These are phyloP conservation scores for Larix kaempferi DNA, from an alignment of 75 land plant species.

Conservation along the genomic window DNA sequence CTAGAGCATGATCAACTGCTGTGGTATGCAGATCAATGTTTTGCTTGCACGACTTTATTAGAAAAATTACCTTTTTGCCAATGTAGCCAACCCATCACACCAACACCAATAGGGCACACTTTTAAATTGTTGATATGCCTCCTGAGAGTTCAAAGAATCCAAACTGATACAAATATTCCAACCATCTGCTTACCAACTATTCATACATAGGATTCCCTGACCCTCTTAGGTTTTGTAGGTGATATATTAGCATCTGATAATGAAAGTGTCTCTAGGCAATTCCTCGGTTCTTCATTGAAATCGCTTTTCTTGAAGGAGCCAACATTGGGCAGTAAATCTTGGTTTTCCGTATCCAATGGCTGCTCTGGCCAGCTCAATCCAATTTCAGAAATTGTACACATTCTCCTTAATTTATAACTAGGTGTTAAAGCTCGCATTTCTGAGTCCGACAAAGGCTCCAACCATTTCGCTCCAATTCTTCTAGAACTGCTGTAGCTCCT, in stretches of 20 bases:
- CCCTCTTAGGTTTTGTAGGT: slow-evolving; percentile 21
- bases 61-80: slow-evolving; percentile 85
- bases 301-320: slow-evolving; percentile 37
- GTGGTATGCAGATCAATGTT: background rate
- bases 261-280: slow-evolving; percentile 14
- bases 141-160: slow-evolving; percentile 77
- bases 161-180: slow-evolving; percentile 79
- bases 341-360: slow-evolving; percentile 41
- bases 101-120: slow-evolving; percentile 89
- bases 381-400: slow-evolving; percentile 48
- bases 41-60: slow-evolving; percentile 1
- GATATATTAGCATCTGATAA: slow-evolving; percentile 29
- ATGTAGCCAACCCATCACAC: slow-evolving; percentile 94
- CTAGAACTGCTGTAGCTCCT: slow-evolving; percentile 42
- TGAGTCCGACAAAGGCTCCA: slow-evolving; percentile 7
- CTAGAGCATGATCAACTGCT: slow-evolving; percentile 3
- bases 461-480: slow-evolving; percentile 22
- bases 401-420: slow-evolving; percentile 28
- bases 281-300: slow-evolving; percentile 8
- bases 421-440: slow-evolving; percentile 9
- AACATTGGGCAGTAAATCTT: slow-evolving; percentile 24
- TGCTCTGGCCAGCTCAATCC: slow-evolving; percentile 71
- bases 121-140: slow-evolving; percentile 76
- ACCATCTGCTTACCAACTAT: slow-evolving; percentile 99
- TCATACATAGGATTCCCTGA: slow-evolving; percentile 45